phyloP scores from a whole-genome alignment of 805 yeast species.

The Jamesozyma rosinii region DNA sequence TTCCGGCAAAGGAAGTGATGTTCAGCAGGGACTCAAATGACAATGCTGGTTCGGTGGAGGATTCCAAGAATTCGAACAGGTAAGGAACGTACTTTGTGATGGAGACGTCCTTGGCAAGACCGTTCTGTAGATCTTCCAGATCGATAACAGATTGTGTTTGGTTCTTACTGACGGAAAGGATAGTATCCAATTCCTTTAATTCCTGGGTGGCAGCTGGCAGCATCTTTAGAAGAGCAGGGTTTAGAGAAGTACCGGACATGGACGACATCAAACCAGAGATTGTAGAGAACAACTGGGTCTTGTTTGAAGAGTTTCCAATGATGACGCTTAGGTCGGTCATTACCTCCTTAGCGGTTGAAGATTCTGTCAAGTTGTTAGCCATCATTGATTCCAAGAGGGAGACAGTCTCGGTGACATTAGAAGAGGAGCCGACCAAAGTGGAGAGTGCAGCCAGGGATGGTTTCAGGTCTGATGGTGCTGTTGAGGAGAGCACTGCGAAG shows the following conservation, averaged over 20 bases:
- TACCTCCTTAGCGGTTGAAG: constrained; percentile 16
- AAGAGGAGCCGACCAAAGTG: constrained; percentile 11
- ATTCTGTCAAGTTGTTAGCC: constrained; percentile 16
- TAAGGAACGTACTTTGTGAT: constrained; percentile 16
- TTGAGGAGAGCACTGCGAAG: constrained; percentile 8
- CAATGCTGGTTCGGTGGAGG: constrained; percentile 19
- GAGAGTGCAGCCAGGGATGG: constrained; percentile 15
- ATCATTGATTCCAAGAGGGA: constrained; percentile 12
- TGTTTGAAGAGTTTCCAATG: constrained; percentile 12
- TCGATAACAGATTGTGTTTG: constrained; percentile 14
- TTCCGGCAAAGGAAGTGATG: constrained; percentile 19
- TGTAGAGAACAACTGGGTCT: constrained; percentile 13
- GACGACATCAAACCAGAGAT: constrained; percentile 14
- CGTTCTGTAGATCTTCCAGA: constrained; percentile 13
- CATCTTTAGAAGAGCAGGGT: constrained; percentile 8
- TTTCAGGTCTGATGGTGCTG: constrained; percentile 10
- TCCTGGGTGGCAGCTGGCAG: constrained; percentile 19
- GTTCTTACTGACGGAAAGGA: constrained; percentile 18
- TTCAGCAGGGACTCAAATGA: constrained; percentile 19
- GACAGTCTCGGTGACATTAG: constrained; percentile 14
- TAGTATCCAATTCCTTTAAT: constrained; percentile 15
- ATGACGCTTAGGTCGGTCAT: constrained; percentile 15
- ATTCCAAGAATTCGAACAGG: constrained; percentile 15
- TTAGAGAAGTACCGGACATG: constrained; percentile 3
- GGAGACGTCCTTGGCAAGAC: constrained; percentile 9